Base-by-base conservation (phyloP, 2,329 filamentous ascomycete species). In the Pyrenochaeta sp. region DNA sequence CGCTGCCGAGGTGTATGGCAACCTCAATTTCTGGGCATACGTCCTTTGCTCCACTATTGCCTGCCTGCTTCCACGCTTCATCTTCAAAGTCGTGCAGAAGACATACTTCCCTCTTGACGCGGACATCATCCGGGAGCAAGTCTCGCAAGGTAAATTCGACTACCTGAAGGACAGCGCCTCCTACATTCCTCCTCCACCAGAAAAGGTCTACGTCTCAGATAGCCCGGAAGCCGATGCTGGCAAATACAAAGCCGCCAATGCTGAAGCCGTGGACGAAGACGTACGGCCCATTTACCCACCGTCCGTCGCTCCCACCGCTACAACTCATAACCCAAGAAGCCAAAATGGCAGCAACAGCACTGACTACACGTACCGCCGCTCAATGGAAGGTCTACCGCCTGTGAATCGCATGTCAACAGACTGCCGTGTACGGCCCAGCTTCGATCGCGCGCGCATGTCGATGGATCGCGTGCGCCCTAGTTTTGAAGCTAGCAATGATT, bases 261-360 rank as follows among this genome's bases (percentile, higher is more conserved):
- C 82, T 24, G 83, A 84, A 65, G 83, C 86, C 73, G 77, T 81
- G 58, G 90, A 95, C 72, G 93, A 98, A 78, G 94, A 97, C 73
- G 86, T 91, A 76, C 88, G 93, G 65, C 93, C 93, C 32, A 96
- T 98, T 71, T 98, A 98, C 78, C 92, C 94, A 49, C 93, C 94
- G 13, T 96, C 93, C 52, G 88, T 94, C 69, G 90, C 92, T 48
- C 84, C 87, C 12, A 94, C 92, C 15, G 85, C 87, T 45, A 78
- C 74, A 22, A 79, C 77, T 12, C 90, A 95, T 74, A 94, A 93
- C 65, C 89, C 90, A 50, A 84, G 87, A 67, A 95, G 91, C 70
- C 92, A 96, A 74, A 96, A 94, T 68, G 92, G 93, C 59, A 97
- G 93, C 79, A 93, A 97, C 77, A 94, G 92, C 60, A 97, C 95